Evolutionary conservation across 139 green algal genomes (phyloP), one percentile per base, ranked within the genome.

Genomic region (Edaphochlamys debaryana): DNA sequence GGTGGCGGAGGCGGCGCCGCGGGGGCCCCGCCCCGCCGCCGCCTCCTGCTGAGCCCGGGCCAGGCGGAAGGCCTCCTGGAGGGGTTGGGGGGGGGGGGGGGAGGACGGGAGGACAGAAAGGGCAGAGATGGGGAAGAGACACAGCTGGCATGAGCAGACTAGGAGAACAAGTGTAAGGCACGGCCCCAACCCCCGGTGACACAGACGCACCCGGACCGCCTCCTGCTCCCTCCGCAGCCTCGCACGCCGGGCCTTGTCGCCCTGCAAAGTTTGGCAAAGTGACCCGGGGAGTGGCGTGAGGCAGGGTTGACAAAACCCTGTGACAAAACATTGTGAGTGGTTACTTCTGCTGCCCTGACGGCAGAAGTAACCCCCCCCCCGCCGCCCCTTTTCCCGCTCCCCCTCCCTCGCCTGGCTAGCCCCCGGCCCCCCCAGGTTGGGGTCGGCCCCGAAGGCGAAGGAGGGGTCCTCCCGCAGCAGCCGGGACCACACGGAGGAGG

Each of bases 141-240:
- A n/a, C n/a, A n/a, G n/a, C n/a, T n/a, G n/a, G n/a, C n/a, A n/a
- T n/a, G n/a, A n/a, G n/a, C n/a, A n/a, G n/a, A n/a, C n/a, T n/a
- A n/a, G n/a, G n/a, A n/a, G n/a, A n/a, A n/a, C n/a, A n/a, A n/a
- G n/a, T n/a, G n/a, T n/a, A n/a, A n/a, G n/a, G n/a, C n/a, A n/a
- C n/a, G n/a, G n/a, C n/a, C n/a, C n/a, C 67, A 36, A 8, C 22
- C 23, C 6, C 23, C 23, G 19, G 54, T 63, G 54, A 29, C 20
- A 63, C 54, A n/a, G n/a, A n/a, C 74, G 22, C 60, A 81, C 74
- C 74, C 74, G 74, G 41, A 81, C 74, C 0, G 74, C 74, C 60
- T 42, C 74, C 74, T 81, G 74, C 74, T 70, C 74, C 56, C 30
- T 37, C 1, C 60, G 60, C 42, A 60, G 19, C 0, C 60, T 58